Conservation (phyloP, 1,284 basidiomycete genomes). For the Prillingera fragicola region DNA sequence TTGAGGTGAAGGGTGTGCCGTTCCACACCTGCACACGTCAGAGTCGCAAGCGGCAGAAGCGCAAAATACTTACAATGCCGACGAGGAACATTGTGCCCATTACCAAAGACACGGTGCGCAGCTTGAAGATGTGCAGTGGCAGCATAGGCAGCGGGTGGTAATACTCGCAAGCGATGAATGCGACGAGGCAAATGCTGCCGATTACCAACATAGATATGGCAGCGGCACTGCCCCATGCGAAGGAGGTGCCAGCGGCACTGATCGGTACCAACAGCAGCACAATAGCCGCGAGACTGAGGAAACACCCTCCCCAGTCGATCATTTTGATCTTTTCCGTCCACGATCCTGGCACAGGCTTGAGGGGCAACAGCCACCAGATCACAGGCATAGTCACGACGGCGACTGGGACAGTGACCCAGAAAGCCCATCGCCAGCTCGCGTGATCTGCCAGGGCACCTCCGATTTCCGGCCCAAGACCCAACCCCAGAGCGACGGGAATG, state of each 20-base stretch:
- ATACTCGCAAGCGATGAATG: constrained; percentile 22
- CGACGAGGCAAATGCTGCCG: constrained; percentile 10
- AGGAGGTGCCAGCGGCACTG: constrained; percentile 24
- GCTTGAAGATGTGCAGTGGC: constrained; percentile 10
- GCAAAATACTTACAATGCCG: constrained; percentile 19
- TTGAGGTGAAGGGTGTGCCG: constrained; percentile 23
- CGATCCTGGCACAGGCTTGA: constrained; percentile 21
- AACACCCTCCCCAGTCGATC: constrained; percentile 32
- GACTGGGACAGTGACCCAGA: constrained; percentile 30
- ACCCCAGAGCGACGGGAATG: constrained; percentile 27
- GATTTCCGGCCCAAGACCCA: constrained; percentile 26
- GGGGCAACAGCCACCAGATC: constrained; percentile 27
- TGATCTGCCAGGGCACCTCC: constrained; percentile 28
- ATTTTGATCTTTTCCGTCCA: constrained; percentile 22
- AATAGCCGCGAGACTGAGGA: constrained; percentile 26
- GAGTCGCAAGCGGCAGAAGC: too few relatives aligned
- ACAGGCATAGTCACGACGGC: constrained; percentile 25
- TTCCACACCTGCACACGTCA: too few relatives aligned
- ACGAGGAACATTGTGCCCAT: constrained; percentile 27
- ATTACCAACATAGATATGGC: constrained; percentile 25
- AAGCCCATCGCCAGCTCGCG: constrained; percentile 27
- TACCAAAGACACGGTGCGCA: constrained; percentile 28
- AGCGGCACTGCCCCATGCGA: constrained; percentile 19
- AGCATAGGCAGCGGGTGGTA: constrained; percentile 1
- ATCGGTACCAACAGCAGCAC: constrained; percentile 27